Conservation (phyloP, 2,329 filamentous ascomycete genomes). For the Pyrenophora tritici-repentis region DNA sequence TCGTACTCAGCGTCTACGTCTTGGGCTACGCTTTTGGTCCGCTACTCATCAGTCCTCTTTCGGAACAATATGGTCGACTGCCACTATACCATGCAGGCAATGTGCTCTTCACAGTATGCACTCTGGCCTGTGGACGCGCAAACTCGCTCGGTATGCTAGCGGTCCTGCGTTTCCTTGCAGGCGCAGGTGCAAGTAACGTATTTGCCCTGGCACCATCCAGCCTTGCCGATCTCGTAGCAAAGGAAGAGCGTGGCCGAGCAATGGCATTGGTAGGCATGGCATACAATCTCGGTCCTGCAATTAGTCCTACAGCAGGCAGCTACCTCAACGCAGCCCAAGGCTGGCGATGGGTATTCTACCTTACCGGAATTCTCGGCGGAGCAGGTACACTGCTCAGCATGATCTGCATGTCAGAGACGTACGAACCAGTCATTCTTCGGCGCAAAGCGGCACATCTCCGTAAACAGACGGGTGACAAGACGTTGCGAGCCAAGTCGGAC, state of each 20-base stretch:
- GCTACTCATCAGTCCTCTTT: slow-evolving; percentile 30
- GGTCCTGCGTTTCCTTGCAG: slow-evolving; percentile 58
- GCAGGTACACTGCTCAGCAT: slow-evolving; percentile 42
- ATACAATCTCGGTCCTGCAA: slow-evolving; percentile 23
- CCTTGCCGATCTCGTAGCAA: slow-evolving; percentile 30
- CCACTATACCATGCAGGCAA: slow-evolving; percentile 60
- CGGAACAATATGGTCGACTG: slow-evolving; percentile 40
- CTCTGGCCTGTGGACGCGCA: slow-evolving; percentile 56
- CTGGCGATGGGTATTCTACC: slow-evolving; percentile 24
- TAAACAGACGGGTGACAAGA: slow-evolving; percentile 34
- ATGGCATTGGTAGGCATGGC: slow-evolving; percentile 28
- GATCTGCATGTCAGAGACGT: slow-evolving; percentile 29
- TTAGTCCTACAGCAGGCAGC: slow-evolving; percentile 25
- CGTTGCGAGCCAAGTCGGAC: slow-evolving; percentile 34
- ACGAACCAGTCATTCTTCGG: slow-evolving; percentile 40
- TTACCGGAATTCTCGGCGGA: slow-evolving; percentile 7
- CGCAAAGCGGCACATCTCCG: slow-evolving; percentile 38
- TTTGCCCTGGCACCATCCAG: slow-evolving; percentile 27
- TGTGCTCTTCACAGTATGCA: slow-evolving; percentile 63
- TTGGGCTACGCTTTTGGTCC: slow-evolving; percentile 38
- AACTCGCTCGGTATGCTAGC: slow-evolving; percentile 47
- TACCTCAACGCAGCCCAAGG: slow-evolving; percentile 19
- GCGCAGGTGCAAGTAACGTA: slow-evolving; percentile 20
- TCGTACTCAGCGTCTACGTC: slow-evolving; percentile 31
- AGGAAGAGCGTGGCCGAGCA: slow-evolving; percentile 24